Evolutionary conservation across 768 basidiomycete species (phyloP).

Genomic region (Obba rivulosa): DNA sequence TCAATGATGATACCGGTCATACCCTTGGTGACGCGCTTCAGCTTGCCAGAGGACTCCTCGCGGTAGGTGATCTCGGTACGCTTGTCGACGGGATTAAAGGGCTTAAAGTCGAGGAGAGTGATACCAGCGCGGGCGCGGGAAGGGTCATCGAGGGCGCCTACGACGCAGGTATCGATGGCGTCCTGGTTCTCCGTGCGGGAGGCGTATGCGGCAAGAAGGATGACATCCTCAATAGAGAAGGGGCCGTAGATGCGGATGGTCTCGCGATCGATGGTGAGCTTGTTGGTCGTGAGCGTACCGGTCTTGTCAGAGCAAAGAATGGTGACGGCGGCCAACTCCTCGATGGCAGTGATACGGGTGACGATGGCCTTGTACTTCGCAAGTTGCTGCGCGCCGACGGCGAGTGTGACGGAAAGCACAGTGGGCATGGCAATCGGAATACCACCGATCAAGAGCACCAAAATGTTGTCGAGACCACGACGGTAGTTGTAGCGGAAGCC

Average conservation of each 20-base stretch:
- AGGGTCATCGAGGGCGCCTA: constrained; percentile 69
- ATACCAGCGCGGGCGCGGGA: constrained; percentile 82
- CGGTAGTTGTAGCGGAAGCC: constrained; percentile 90
- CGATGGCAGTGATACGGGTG: constrained; percentile 98
- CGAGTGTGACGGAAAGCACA: constrained; percentile 95
- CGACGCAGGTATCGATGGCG: constrained; percentile 89
- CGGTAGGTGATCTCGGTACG: constrained; percentile 98
- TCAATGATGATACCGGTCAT: constrained; percentile 99
- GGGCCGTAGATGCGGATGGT: constrained; percentile 89
- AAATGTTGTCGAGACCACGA: constrained; percentile 93
- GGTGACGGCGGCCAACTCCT: constrained; percentile 97
- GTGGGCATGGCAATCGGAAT: constrained; percentile 99
- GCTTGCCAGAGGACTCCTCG: constrained; percentile 88
- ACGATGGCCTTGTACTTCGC: constrained; percentile 99
- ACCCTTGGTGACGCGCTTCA: constrained; percentile 99
- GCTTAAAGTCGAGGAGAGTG: constrained; percentile 97
- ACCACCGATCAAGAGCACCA: constrained; percentile 98
- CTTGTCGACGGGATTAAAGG: constrained; percentile 99
- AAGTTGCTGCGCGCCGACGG: constrained; percentile 97
- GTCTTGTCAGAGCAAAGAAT: constrained; percentile 99
- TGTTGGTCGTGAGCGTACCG: constrained; percentile 97
- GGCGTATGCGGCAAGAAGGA: constrained; percentile 91
- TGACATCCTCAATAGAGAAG: constrained; percentile 85
- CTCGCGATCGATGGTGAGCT: constrained; percentile 92
- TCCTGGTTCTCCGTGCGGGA: constrained; percentile 99